These are phyloP conservation scores for Cladosporium sp. DNA, from an alignment of 2,329 filamentous ascomycete genomes.

Conservation along the genomic window DNA sequence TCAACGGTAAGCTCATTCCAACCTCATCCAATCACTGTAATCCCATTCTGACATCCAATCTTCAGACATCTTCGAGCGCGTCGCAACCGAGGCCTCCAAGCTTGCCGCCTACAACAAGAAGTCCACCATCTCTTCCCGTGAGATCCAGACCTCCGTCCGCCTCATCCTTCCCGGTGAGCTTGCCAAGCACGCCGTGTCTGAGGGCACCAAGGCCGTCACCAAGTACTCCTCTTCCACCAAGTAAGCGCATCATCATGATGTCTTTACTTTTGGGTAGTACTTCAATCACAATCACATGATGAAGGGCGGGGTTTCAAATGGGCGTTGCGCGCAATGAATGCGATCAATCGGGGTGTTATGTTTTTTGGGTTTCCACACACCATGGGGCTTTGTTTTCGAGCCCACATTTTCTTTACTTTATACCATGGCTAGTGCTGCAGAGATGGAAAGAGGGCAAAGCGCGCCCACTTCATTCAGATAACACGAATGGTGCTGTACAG, in stretches of 20 bases:
- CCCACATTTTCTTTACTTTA: conserved; percentile 26
- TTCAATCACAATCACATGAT: conserved; percentile 27
- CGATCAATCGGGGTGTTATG: conserved; percentile 52
- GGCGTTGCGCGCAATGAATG: conserved; percentile 49
- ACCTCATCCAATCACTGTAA: background rate
- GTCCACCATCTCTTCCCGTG: conserved; percentile 98
- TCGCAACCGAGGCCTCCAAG: conserved; percentile 98
- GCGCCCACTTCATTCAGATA: conserved; percentile 16
- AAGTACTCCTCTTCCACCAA: conserved; percentile 99
- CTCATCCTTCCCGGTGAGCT: conserved; percentile 98
- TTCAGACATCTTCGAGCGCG: conserved; percentile 98
- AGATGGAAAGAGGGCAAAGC: conserved; percentile 18
- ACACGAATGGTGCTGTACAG: conserved; percentile 35
- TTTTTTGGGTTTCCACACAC: conserved; percentile 23
- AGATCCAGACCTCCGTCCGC: conserved; percentile 98
- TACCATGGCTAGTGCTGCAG: conserved; percentile 23
- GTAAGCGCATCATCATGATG: conserved; percentile 58
- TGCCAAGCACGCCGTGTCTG: conserved; percentile 98
- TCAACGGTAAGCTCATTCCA: conserved; percentile 73
- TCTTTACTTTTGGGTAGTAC: conserved; percentile 45
- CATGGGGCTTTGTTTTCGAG: conserved; percentile 31
- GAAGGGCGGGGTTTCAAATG: conserved; percentile 55
- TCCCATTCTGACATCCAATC: conserved; percentile 26
- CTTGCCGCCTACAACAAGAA: conserved; percentile 99
- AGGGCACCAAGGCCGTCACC: conserved; percentile 99